Base-by-base conservation (phyloP, 371 early-diverging fungal species). In the Mortierella sp. region DNA sequence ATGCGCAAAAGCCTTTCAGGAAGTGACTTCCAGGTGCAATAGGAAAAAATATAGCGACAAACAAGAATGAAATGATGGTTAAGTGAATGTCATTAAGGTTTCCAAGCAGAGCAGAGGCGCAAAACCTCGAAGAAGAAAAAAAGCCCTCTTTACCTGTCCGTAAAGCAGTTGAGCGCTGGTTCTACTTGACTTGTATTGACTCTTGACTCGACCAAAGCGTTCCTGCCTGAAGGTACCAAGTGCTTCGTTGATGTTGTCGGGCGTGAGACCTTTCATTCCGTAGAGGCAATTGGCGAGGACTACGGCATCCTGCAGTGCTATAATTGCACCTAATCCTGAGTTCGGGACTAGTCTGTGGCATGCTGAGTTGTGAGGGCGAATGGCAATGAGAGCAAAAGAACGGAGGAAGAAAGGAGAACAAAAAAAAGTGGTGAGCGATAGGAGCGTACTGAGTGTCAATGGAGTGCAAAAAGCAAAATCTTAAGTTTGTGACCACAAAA, bases 251-350 rank as follows among this genome's bases (percentile, higher is more conserved):
- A 38, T 38, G 24, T 65, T 31, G 2, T 34, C 34, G 21, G 6
- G 38, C 19, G 21, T 19, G 10, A 38, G 65, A 19, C 21, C 38
- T 9, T 38, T 38, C 65, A 65, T 65, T 5, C 21, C 38, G 21
- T 65, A 65, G 3, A 65, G 31, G 24, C 21, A n/a, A 21, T 74
- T 57, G 8, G 74, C 60, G 24, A 74, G 74, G 13, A 58, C 60
- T 13, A 57, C 74, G 14, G 74, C 58, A 13, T 74, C 74, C 19
- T 44, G 60, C 38, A 74, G 58, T 9, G 74, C 47, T 14, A 24
- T 58, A 2, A 58, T 58, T 1, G 58, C 74, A 42, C 74, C 74
- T 9, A 44, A 19, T 26, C 50, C 72, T n/a, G 34, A 26, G 24
- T 34, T 72, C 24, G 50, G 72, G 4, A 58, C n/a, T 4, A 74